Base-by-base conservation (phyloP, 164 flowering plant species). In the Macadamia integrifolia region DNA sequence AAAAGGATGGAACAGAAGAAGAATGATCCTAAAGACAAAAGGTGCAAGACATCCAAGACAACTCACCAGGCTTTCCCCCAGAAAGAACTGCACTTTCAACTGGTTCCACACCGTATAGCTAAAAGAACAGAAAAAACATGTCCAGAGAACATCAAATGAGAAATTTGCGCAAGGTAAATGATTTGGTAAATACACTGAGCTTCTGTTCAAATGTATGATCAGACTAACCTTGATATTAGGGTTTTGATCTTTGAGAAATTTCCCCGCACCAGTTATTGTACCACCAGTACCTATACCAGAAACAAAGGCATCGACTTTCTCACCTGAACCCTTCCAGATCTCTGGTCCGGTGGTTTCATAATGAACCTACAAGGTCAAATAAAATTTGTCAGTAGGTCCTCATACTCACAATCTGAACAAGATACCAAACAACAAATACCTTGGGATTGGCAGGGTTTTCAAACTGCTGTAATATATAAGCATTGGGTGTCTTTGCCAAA, bases 31-130 rank as follows among this genome's bases (percentile, higher is more conserved):
- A 49, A 49, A 10, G 14, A 49, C 40, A 30, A 11, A 28, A 65
- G 32, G 12, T 32, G 65, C 13, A 61, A 40, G 14, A 18, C 12
- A 23, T 6, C 32, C n/a, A 64, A 62, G 14, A 66, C 0, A 73
- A 63, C 86, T 87, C 69, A 92, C 98, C 98, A 64, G 96, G 96
- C 73, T 86, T 83, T 75, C 93, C 92, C 35, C 98, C 98, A 63
- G 84, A 77, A 0, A 92, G 74, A 58, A 92, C 77, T 30, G 92
- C 75, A 75, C 96, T 92, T 80, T 92, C 98, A 68, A 69, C 82
- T 60, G 96, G 98, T 73, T 92, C 98, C 10, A 92, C 82, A 18
- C 89, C 98, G 70, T 80, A 85, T 11, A 90, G 62, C 98, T 91
- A 44, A 58, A 65, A 75, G 14, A 44, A 31, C 64, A 52, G 8